Percentiles rank a stretch among this genome's conserved stretches.
Evolutionary conservation across 495 filamentous ascomycete genomes (phyloP).

Genomic region (Bacidia rubella): DNA sequence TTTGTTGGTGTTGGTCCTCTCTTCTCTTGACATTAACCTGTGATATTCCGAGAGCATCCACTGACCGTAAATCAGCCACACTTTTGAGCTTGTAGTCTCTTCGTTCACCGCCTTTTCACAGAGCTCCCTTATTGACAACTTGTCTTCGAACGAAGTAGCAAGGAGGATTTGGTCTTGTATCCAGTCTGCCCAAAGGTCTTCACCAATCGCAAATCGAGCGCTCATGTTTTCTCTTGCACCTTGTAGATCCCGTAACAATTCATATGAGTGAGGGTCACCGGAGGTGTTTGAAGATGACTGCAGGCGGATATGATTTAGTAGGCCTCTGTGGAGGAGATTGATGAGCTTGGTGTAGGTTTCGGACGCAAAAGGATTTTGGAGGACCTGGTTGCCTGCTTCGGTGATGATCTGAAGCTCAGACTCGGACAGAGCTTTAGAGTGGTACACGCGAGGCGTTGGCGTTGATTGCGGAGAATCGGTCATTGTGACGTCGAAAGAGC

Average conservation of each 20-base stretch:
- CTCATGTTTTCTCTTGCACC: conserved; percentile 54
- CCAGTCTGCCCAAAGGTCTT: conserved; percentile 51
- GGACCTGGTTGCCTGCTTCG: conserved; percentile 39
- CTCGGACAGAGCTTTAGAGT: conserved; percentile 37
- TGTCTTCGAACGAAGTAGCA: conserved; percentile 46
- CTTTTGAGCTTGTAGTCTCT: conserved; percentile 67
- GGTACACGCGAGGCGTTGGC: conserved; percentile 32
- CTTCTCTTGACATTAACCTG: conserved; percentile 36
- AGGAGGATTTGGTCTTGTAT: conserved; percentile 49
- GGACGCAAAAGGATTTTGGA: conserved; percentile 50
- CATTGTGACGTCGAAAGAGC: conserved; percentile 45
- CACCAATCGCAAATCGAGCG: conserved; percentile 50
- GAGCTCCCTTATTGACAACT: conserved; percentile 67
- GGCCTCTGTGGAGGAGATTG: conserved; percentile 48
- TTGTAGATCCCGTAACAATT: conserved; percentile 47
- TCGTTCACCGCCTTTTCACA: conserved; percentile 68
- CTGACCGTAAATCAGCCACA: conserved; percentile 83
- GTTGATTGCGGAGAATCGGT: conserved; percentile 36
- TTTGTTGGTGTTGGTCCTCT: conserved; percentile 5
- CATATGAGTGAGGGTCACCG: conserved; percentile 37
- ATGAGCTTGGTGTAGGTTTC: conserved; percentile 52
- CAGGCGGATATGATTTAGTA: conserved; percentile 40
- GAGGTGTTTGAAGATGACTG: conserved; percentile 33
- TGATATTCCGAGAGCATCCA: conserved; percentile 67
- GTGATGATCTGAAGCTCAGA: conserved; percentile 40